Evolutionary conservation across 2,329 filamentous ascomycete species (phyloP), one percentile per base, ranked within the genome.

Genomic region (Colletotrichum endophyticum): DNA sequence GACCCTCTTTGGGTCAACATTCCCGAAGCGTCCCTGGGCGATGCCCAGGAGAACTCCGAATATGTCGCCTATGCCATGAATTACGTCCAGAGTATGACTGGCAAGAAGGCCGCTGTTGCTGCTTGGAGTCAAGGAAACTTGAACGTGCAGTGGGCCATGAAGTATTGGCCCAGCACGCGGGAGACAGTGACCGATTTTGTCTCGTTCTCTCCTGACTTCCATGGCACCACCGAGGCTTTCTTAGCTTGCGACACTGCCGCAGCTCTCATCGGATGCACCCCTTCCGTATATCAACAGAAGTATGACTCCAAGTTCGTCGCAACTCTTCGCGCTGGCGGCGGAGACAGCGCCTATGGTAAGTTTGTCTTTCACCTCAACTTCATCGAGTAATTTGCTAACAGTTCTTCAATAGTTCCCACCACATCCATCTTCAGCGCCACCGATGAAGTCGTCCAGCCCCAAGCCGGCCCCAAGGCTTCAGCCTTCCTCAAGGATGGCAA

Each of bases 1-100:
- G 88, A 91, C 75, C 86, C 88, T 0, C 86, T 91, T 16, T 92
- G 89, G 87, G 82, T 92, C n/a, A 92, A 92, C 79, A 85, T 92
- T 15, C 89, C 90, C 0, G 82, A 82, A 2, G 83, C 84, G 44
- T 84, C 88, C 56, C 83, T 90, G 15, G 81, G 78, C 30, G 89
- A 92, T 71, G 86, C 85, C 0, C 90, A 91, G 77, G 78, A 82
- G 25, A 91, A 89, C 76, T 82, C 88, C 11, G 90, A 92, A 80
- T 91, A 89, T 78, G 86, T 90, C 44, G 89, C 89, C 3, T 91
- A 92, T 80, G 89, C 90, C 8, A 88, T 92, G 75, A 90, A 92
- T 82, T 92, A 92, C 81, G 85, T 91, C 68, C 81, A 84, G 22
- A 83, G 81, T 32, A 81, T 88, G 75, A 85, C 84, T 32, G 77